Evolutionary conservation across 2,329 filamentous ascomycete genomes (phyloP), one percentile per base, ranked within the genome.

Genomic region (Sporothrix protearum): DNA sequence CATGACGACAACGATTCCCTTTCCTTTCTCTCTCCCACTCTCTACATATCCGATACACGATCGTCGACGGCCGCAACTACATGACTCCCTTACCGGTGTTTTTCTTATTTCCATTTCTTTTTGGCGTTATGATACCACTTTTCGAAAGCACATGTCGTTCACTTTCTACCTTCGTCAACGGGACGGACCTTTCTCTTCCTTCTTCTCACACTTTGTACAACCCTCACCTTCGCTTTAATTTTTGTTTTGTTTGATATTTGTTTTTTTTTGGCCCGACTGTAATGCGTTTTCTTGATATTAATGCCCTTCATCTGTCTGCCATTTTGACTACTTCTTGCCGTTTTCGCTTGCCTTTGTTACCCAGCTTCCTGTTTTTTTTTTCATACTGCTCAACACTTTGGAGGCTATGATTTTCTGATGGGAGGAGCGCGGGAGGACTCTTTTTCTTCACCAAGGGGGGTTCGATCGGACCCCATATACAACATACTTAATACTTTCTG

Each of bases 61-160:
- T 88, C 16, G 86, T 88, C 19, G 85, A 87, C 74, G 88, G 85
- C 16, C 88, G 80, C 53, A 83, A 85, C 77, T 90, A 88, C 75
- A 88, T 85, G 71, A 91, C 88, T 61, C 66, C 57, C 49, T 36
- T 42, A 16, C 25, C 49, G 59, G 45, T 55, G 39, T 69, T 57
- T 47, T 36, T 57, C 53, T 70, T 57, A 19, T 47, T 64, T 72
- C 49, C 53, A 30, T 61, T 71, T 55, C 28, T 42, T 68, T 70
- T 64, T 71, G 71, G 70, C 70, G 71, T 71, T 73, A 74, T 73
- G 71, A 73, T 74, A 72, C 71, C 72, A 73, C 71, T 61, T 68
- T 49, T 72, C 68, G 72, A 71, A 73, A 71, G 45, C 64, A 67
- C 64, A 51, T 67, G 64, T 67, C 64, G 28, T 67, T 53, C 64